Conservation (phyloP, 768 basidiomycete species). For the Kwoniella heveanensis region DNA sequence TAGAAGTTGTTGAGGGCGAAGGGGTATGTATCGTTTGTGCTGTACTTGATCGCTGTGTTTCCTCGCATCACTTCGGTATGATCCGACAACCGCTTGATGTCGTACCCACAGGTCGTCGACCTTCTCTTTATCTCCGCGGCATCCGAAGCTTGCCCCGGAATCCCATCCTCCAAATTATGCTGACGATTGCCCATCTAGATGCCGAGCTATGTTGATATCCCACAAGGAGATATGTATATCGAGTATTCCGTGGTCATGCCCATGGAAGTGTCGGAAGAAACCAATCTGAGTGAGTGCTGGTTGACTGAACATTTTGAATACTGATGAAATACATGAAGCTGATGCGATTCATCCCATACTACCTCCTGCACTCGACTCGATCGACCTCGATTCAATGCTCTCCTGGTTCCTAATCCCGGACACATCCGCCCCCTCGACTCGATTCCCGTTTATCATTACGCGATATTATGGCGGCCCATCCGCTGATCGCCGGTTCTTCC, state of each 20-base stretch:
- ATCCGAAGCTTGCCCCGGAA: too few relatives aligned
- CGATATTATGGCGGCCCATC: too few relatives aligned
- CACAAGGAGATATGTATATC: constrained; percentile 77
- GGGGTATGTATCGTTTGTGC: constrained; percentile 65
- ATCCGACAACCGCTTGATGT: too few relatives aligned
- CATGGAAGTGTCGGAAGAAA: constrained; percentile 66
- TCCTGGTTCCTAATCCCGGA: not conserved
- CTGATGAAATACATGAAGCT: not conserved
- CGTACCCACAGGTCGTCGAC: too few relatives aligned
- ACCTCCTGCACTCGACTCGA: not conserved
- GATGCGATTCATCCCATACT: not conserved
- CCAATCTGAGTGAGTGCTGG: constrained; percentile 70
- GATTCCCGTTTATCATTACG: too few relatives aligned
- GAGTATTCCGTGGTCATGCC: constrained; percentile 94
- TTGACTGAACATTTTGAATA: not conserved
- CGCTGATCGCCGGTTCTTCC: not conserved
- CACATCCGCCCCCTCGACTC: not conserved
- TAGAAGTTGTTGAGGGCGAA: constrained; percentile 81
- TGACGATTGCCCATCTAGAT: constrained; percentile 34
- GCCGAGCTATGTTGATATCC: constrained; percentile 51
- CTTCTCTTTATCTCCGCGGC: too few relatives aligned
- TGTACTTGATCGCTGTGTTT: not conserved
- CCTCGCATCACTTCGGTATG: too few relatives aligned
- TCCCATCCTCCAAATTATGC: not conserved
- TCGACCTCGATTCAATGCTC: not conserved